Evolutionary conservation across 805 yeast species (phyloP), one percentile per base, ranked within the genome.

Genomic region (Debaryomyces maramus): DNA sequence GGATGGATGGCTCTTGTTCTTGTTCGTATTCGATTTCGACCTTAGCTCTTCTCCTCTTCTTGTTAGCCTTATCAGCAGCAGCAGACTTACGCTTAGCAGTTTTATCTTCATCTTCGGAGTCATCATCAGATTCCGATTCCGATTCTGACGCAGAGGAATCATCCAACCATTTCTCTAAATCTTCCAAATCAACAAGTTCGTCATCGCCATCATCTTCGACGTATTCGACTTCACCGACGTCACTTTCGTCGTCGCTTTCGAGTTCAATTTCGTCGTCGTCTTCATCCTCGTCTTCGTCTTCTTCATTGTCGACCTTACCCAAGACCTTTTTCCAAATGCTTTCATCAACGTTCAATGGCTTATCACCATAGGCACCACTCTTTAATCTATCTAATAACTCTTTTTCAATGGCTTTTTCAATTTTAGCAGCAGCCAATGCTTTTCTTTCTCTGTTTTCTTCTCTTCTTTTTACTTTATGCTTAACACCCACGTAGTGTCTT

Each of bases 331-430:
- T 84, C 99, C 99, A 93, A 44, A 93, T 81, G 67, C 83, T 83
- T 57, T 91, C 97, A 55, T 93, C 98, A 26, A 93, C 98, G 57
- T 93, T 93, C 59, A 93, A 73, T 41, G 99, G 99, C 64, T 91
- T 88, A 59, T 93, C 98, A 50, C 99, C 99, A 60, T 93, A 93
- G 2, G 98, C 98, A 45, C 99, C 99, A 57, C 91, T 82, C 80
- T 93, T 93, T 58, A 93, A 78, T 65, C 99, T 82, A 39, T 90
- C 97, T 57, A 93, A 74, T 50, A 93, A 76, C 65, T 93, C 99
- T 68, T 88, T 88, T 66, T 93, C 99, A 52, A 93, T 93, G 10
- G 96, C 89, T 68, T 88, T 88, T 62, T 93, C 99, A 52, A 93
- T 88, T 72, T 86, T 87, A 18, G 99, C 99, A 28, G 99, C 98